phyloP scores from a whole-genome alignment of 1,139 yeast genomes.

The Yamadazyma epiphylla region DNA sequence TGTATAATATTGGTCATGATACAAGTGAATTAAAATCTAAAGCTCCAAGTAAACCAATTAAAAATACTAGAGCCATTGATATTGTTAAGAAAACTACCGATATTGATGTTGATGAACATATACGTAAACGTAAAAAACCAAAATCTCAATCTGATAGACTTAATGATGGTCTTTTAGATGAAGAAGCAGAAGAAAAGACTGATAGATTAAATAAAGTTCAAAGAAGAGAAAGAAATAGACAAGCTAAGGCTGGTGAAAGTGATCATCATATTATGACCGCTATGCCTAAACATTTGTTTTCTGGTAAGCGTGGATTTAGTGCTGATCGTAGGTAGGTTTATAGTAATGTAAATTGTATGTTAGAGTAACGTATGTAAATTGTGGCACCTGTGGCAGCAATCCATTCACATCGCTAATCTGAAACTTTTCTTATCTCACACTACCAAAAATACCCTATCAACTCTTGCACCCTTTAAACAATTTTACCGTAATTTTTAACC shows the following conservation, averaged over 20 bases:
- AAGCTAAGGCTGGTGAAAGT: constrained; percentile 92
- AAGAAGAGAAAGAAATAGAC: constrained; percentile 90
- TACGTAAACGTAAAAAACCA: constrained; percentile 46
- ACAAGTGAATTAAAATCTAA: constrained; percentile 56
- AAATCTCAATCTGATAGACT: constrained; percentile 73
- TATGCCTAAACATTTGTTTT: constrained; percentile 88
- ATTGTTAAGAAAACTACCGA: constrained; percentile 56
- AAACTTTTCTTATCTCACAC: too few species aligned
- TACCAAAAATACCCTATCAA: too few species aligned
- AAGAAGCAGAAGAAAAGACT: constrained; percentile 79
- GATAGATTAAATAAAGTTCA: constrained; percentile 83
- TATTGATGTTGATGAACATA: constrained; percentile 25
- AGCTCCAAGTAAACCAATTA: constrained; percentile 16
- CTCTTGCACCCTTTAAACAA: too few species aligned
- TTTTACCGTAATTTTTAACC: too few species aligned
- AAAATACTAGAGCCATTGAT: constrained; percentile 63
- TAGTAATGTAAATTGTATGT: too few species aligned
- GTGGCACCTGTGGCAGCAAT: too few species aligned
- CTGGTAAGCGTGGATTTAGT: constrained; percentile 96
- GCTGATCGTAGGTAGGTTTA: constrained; percentile 64
- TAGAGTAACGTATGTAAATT: too few species aligned
- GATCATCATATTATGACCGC: constrained; percentile 87
- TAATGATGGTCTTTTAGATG: constrained; percentile 81
- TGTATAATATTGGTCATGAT: constrained; percentile 89
- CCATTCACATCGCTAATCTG: too few species aligned